Percentiles rank a stretch among this genome's conserved stretches.
phyloP scores from a whole-genome alignment of 2,329 filamentous ascomycete genomes.

The Tolypocladium cylindrosporum region DNA sequence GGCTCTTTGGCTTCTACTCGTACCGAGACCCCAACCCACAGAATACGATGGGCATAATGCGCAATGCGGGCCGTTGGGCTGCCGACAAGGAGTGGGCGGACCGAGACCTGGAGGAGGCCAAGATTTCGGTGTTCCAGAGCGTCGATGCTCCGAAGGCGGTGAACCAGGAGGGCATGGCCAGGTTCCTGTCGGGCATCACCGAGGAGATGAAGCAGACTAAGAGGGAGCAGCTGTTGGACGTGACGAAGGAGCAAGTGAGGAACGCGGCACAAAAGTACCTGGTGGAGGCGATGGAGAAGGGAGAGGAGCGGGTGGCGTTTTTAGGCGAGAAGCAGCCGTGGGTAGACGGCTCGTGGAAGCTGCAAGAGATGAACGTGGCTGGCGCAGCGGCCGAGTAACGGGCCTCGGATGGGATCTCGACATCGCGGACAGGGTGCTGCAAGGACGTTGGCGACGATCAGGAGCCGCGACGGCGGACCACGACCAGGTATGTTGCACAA shows the following conservation, averaged over 20 bases:
- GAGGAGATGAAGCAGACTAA: conserved; percentile 82
- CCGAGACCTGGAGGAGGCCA: conserved; percentile 87
- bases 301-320: conserved; percentile 57
- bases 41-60: conserved; percentile 80
- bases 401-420: background rate
- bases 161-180: conserved; percentile 75
- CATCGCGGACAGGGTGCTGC: background rate
- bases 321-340: conserved; percentile 78
- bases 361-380: conserved; percentile 63
- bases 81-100: conserved; percentile 71
- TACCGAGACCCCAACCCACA: conserved; percentile 94
- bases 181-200: conserved; percentile 77
- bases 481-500: conserved; percentile 2
- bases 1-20: conserved; percentile 87
- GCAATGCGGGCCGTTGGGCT: conserved; percentile 73
- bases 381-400: conserved; percentile 13
- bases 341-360: conserved; percentile 63
- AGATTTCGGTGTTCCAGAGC: conserved; percentile 85
- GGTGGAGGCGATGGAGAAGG: conserved; percentile 52
- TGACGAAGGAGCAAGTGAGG: conserved; percentile 69
- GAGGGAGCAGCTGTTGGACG: conserved; percentile 77
- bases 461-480: background rate
- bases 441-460: background rate
- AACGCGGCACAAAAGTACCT: conserved; percentile 75
- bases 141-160: conserved; percentile 85